Base-by-base conservation (phyloP, 768 basidiomycete species). In the Leccinum uliginosum region DNA sequence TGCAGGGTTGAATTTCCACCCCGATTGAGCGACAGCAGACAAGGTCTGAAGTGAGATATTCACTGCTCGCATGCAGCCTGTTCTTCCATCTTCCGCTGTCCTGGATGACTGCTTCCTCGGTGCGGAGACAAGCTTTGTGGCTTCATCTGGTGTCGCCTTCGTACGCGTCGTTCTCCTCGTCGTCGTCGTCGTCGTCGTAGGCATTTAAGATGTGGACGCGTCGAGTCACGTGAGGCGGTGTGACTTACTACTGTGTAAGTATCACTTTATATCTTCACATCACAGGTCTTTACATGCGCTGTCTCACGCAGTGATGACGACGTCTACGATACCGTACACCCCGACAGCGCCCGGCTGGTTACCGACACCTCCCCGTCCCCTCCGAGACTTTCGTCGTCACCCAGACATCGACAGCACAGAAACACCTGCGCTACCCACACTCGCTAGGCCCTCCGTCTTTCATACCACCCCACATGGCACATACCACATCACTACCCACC, bases 21-120 rank as follows among this genome's bases (percentile, higher is more conserved):
- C 86, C 0, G 80, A 77, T 59, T 86, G 81, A 29, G 80, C 67
- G 10, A 81, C 55, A 2, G 62, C 59, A 6, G 84, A 80, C 11
- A 92, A 68, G 0, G 72, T 74, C 61, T 87, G 87, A 6, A 85
- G 81, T 0, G 83, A 79, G 1, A 76, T 50, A 59, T 91, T 91
- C 9, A 89, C 81, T 2, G 76, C 71, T 21, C 80, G 79, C 89
- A 90, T 91, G 2, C 82, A 78, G 3, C 67, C 59, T 0, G 75
- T 59, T 23, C 75, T 76, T 34, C 68, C 68, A 38, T 79, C 75
- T 52, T 78, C 79, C 5, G 64, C 46, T 23, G 54, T 53, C 26
- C 53, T 53, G 14, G 54, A 58, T 50, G 54, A 56, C 51, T 59
- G 60, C 62, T 75, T 75, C 43, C 7, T 26, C 1, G 71, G 19